Base-by-base conservation (phyloP, 2,329 filamentous ascomycete genomes). In the Verticillium tricorpus region DNA sequence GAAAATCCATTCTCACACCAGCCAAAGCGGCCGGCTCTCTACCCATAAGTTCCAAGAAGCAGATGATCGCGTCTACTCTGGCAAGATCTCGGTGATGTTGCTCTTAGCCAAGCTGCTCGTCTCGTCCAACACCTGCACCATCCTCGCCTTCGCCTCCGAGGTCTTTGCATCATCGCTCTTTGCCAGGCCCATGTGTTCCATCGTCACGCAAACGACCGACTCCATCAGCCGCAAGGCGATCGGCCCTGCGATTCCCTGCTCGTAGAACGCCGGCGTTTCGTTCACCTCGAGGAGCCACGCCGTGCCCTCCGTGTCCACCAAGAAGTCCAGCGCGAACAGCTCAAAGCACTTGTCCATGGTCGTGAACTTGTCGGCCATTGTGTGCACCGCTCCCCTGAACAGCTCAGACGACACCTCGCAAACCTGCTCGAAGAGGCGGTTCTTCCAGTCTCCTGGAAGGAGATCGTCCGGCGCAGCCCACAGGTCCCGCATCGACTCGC, bases 351-450 rank as follows among this genome's bases (percentile, higher is more conserved):
- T 73, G 15, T 76, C 67, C 22, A 77, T 14, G 0, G 72, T 69
- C 0, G 69, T 75, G 61, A 77, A 77, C 62, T 74, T 75, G 62
- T 76, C 74, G 0, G 72, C 72, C 75, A 77, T 76, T 1, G 73
- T 75, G 14, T 76, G 68, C 0, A 68, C 73, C 2, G 75, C 74
- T 0, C 71, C 75, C 1, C 67, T 67, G 34, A 77, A 72, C 4
- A 76, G 22, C 56, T 77, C 75, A 0, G 66, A 68, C 0, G 74
- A 72, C 9, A 76, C 66, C 1, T 64, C 60, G 50, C 75, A 76
- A 3, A 76, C 69, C 63, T 77, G 74, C 0, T 71, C 61, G n/a
- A 75, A 77, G 2, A 74, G 63, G 5, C 22, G 57, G 1, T 60
- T 57, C 61, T 77, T 77, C 75, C 74, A 76, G 11, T 55, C 58